phyloP scores from a whole-genome alignment of 108 stramenopile genomes.

The Licmophora abbreviata region DNA sequence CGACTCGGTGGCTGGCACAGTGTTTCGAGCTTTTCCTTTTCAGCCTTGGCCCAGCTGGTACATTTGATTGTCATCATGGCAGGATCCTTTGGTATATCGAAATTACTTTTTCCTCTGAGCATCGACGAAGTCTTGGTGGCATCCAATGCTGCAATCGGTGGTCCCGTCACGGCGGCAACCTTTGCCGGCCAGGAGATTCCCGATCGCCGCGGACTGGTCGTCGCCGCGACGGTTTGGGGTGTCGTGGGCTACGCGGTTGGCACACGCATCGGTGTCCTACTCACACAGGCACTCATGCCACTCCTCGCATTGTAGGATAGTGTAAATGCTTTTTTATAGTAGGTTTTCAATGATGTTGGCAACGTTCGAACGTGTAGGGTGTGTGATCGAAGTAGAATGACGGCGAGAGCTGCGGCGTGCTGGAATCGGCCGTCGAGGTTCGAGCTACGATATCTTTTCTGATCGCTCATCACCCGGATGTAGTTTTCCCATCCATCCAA shows the following conservation, averaged over 20 bases:
- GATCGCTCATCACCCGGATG: too few relatives aligned
- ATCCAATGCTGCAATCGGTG: constrained; percentile 76
- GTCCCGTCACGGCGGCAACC: constrained; percentile 69
- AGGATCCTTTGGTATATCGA: constrained; percentile 12
- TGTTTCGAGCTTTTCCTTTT: constrained; percentile 36
- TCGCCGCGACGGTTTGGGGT: constrained; percentile 65
- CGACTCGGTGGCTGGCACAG: too few relatives aligned
- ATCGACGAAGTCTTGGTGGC: constrained; percentile 45
- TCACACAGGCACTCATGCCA: not conserved
- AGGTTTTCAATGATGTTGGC: not conserved
- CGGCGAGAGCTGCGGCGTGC: too few relatives aligned
- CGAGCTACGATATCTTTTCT: too few relatives aligned
- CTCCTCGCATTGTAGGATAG: too few relatives aligned
- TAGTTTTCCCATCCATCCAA: too few relatives aligned
- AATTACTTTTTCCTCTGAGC: not conserved
- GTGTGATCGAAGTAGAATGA: too few relatives aligned
- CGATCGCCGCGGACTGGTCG: constrained; percentile 30
- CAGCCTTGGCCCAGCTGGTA: constrained; percentile 33
- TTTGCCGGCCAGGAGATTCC: constrained; percentile 30
- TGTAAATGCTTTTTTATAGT: too few relatives aligned
- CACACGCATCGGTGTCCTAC: constrained; percentile 33
- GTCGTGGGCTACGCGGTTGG: constrained; percentile 67
- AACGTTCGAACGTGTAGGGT: too few relatives aligned
- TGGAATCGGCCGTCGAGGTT: too few relatives aligned
- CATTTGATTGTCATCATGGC: constrained; percentile 30